A percentile compares a stretch with the other conserved stretches of the same genome.
Conservation (phyloP, 148 eudicot genomes). For the Cornus controversa region DNA sequence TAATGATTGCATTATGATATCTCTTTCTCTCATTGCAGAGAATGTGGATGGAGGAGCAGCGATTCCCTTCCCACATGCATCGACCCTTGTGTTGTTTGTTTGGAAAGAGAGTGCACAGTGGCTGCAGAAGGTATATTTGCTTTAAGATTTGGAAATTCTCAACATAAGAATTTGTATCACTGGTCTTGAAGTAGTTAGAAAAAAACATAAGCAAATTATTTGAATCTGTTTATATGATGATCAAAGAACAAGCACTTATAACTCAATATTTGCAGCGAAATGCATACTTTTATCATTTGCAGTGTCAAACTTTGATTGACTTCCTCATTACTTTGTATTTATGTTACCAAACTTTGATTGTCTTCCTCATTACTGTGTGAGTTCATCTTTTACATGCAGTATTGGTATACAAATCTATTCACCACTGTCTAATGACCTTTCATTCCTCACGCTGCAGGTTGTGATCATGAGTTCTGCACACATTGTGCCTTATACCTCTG, state of each 20-base stretch:
- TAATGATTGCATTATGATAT: not conserved
- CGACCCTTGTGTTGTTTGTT: conserved; percentile 94
- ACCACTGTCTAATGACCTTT: not conserved
- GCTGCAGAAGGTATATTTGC: conserved; percentile 73
- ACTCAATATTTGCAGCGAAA: not conserved
- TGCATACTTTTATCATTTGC: not conserved
- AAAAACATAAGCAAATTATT: not conserved
- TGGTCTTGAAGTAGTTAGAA: not conserved
- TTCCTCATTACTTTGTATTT: not conserved
- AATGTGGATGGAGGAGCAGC: conserved; percentile 73
- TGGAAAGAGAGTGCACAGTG: conserved; percentile 91
- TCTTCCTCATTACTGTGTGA: not conserved
- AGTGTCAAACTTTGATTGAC: no score
- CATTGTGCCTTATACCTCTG: conserved; percentile 85
- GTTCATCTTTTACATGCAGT: not conserved
- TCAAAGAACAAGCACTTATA: not conserved
- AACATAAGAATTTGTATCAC: not conserved
- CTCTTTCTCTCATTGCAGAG: conserved; percentile 44
- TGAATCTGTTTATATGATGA: not conserved
- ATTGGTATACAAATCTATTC: not conserved
- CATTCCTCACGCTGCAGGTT: conserved; percentile 40
- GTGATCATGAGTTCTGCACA: conserved; percentile 90
- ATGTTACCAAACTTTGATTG: not conserved
- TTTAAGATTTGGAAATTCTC: not conserved
- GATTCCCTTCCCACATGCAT: conserved; percentile 41